Evolutionary conservation across 139 green algal species (phyloP), one percentile per base, ranked within the genome.

Genomic region (Coelastrella sp.): DNA sequence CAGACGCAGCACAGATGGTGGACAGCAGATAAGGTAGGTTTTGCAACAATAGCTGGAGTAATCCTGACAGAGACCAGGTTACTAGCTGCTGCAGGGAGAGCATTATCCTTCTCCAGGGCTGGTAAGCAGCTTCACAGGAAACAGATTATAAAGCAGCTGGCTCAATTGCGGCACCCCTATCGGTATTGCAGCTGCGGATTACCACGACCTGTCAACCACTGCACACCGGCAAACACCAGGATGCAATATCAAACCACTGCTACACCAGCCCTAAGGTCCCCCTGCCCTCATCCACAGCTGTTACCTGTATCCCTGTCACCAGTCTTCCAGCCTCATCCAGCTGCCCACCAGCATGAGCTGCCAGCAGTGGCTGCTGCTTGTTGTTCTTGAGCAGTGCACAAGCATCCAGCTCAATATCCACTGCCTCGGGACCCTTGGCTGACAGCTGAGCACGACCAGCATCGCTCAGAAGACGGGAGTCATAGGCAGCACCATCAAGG

Each of bases 371-470:
- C 30, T 51, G 19, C 21, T 41, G 71, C 59, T 92, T 91, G 48
- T 93, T 92, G 60, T 98, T 98, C 88, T 96, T 96, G 69, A 98
- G 87, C 85, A 98, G 88, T 1, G 79, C 85, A 78, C 93, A 96
- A 13, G 84, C 78, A 40, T 96, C 91, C 73, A 98, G 82, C 62
- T 97, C 92, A 17, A 90, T 89, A 11, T 92, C 90, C 6, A 87
- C 60, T 85, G 94, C 90, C 63, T 85, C 87, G 30, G 53, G 53
- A 8, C 90, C 90, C 3, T 81, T 83, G 43, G 37, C n/a, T 25
- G 40, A 30, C 30, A 38, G 8, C 68, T 34, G 2, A 8, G 63
- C 69, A 35, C n/a, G 25, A 21, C 81, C 50, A 66, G 77, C 77
- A 80, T 62, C 83, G 77, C 78, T 93, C 75, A 94, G 73, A 37